phyloP scores from a whole-genome alignment of 2,329 filamentous ascomycete species.

The Alternaria consortialis region DNA sequence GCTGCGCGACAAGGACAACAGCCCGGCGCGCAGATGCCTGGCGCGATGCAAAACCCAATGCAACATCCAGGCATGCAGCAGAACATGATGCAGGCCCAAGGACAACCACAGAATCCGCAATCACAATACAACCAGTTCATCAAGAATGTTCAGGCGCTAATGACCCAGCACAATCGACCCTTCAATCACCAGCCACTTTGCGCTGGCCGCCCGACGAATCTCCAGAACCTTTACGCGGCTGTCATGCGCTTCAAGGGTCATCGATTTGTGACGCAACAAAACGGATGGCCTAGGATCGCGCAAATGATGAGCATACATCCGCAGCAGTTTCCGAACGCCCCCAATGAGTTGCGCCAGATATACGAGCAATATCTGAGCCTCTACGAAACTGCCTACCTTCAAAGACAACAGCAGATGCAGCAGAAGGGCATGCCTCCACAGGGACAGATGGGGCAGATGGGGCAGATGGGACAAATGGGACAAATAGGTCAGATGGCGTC shows the following conservation, averaged over 20 bases:
- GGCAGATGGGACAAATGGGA: constrained; percentile 11
- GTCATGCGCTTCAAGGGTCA: constrained; percentile 82
- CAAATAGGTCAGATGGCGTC: constrained; percentile 10
- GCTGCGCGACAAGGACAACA: constrained; percentile 51
- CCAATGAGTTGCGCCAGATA: constrained; percentile 72
- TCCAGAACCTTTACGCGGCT: constrained; percentile 79
- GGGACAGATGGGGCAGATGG: constrained; percentile 32
- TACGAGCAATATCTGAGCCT: constrained; percentile 79
- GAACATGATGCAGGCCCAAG: constrained; percentile 42
- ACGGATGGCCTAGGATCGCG: constrained; percentile 78
- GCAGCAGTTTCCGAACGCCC: constrained; percentile 66
- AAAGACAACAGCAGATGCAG: constrained; percentile 60
- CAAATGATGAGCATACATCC: constrained; percentile 56
- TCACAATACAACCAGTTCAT: constrained; percentile 57
- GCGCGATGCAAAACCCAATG: constrained; percentile 33
- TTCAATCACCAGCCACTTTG: constrained; percentile 79
- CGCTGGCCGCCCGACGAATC: constrained; percentile 75
- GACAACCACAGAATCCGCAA: constrained; percentile 18
- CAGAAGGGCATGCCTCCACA: constrained; percentile 47
- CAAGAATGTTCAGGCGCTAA: constrained; percentile 79
- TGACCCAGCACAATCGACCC: constrained; percentile 75
- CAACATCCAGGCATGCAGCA: constrained; percentile 44
- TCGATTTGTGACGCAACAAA: constrained; percentile 72
- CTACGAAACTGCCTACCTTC: constrained; percentile 76
- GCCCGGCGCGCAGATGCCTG: constrained; percentile 49